Base-by-base conservation (phyloP, 2,329 filamentous ascomycete species). In the Neopestalotiopsis sp. region DNA sequence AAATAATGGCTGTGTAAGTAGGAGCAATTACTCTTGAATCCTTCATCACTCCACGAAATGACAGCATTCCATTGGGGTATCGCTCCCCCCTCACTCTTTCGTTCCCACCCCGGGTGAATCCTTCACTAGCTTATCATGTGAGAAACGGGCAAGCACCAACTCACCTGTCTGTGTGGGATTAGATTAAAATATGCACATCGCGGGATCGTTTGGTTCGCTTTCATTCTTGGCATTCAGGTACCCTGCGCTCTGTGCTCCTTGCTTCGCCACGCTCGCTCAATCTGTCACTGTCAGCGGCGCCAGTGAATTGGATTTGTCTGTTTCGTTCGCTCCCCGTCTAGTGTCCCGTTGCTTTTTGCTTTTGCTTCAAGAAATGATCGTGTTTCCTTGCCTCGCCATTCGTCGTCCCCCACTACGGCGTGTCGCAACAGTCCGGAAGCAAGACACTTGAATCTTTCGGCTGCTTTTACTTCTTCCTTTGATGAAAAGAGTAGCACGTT, bases 211-310 rank as follows among this genome's bases (percentile, higher is more conserved):
- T 62, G 59, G 59, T 10, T 62, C 59, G 59, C 59, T 42, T 62
- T 38, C n/a, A 20, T 17, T 62, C 59, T 62, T 62, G 59, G 59
- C 59, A 62, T 62, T 34, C 14, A 42, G 59, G 59, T 62, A 24
- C 34, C 30, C 30, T 59, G 24, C 17, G n/a, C 24, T 59, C 13
- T 14, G 9, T 7, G 49, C 13, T 30, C 14, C 32, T 38, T 20
- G 34, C 34, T 34, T 42, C 59, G 59, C 30, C 30, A 62, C 59
- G 34, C 30, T 14, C 34, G 30, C 40, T 17, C 24, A 28, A 28
- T 28, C 24, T 28, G 24, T 28, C 24, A 28, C 12, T 59, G 28
- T 30, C 57, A 59, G 24, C 57, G 24, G 45, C 20, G n/a, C 17
- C 10, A n/a, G n/a, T 53, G 45, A 20, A 38, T 38, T 38, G 34